Percentiles rank a stretch among this genome's conserved stretches.
These are phyloP conservation scores for Aphanomyces cochlioides DNA, from an alignment of 352 stramenopile genomes.

Conservation along the genomic window DNA sequence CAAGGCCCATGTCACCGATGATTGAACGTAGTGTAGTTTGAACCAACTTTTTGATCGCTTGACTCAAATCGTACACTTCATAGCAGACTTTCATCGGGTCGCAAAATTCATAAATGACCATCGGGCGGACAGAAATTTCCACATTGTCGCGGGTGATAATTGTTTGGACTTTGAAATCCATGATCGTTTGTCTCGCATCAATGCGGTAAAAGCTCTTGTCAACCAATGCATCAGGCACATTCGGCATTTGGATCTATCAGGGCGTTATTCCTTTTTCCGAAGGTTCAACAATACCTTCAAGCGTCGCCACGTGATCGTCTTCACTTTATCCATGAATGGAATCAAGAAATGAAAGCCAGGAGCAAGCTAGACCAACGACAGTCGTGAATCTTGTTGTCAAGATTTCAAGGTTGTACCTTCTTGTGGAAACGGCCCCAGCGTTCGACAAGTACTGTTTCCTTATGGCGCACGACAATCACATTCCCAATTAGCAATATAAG, in stretches of 20 bases:
- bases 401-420: not conserved
- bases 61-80: slow-evolving; percentile 36
- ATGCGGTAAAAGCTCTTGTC: slow-evolving; percentile 28
- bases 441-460: slow-evolving; percentile 36
- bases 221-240: not conserved
- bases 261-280: too few relatives aligned
- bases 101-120: slow-evolving; percentile 36
- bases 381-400: too few relatives aligned
- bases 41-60: slow-evolving; percentile 36
- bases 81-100: slow-evolving; percentile 37
- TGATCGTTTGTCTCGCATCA: slow-evolving; percentile 29
- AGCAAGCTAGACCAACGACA: slow-evolving; percentile 19
- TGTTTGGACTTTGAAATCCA: slow-evolving; percentile 32
- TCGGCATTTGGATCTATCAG: slow-evolving; percentile 11
- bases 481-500: slow-evolving; percentile 1
- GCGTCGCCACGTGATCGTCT: slow-evolving; percentile 24
- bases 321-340: slow-evolving; percentile 36
- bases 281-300: slow-evolving; percentile 9
- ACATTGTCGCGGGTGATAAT: slow-evolving; percentile 43
- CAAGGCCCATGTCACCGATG: slow-evolving; percentile 40
- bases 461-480: slow-evolving; percentile 15
- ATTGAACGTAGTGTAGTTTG: slow-evolving; percentile 37
- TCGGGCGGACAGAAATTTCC: slow-evolving; percentile 35
- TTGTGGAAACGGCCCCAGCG: slow-evolving; percentile 32
- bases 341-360: slow-evolving; percentile 35